Base-by-base conservation (phyloP, 208 protist species). In the Leishmania martiniquensis region DNA sequence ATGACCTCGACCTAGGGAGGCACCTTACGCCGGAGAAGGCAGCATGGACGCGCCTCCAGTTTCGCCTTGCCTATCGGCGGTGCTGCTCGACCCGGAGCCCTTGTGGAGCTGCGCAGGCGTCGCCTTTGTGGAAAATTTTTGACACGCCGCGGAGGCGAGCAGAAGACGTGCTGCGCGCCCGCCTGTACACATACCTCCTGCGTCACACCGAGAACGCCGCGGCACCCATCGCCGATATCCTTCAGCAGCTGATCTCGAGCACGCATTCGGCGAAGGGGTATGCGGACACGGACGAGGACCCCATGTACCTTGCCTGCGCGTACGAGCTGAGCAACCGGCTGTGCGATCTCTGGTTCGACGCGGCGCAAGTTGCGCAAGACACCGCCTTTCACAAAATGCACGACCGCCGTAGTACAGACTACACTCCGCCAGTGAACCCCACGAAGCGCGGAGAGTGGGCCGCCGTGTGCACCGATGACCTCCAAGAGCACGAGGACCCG, bases 1-100 rank as follows among this genome's bases (percentile, higher is more conserved):
- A 92, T 13, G 60, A 95, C 65, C 80, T 95, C 17, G 94, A 95
- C 77, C 80, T 94, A 15, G 91, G 82, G 5, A 82, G 93, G 1
- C 93, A 97, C 68, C 83, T 95, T 17, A 84, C 84, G 12, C 81
- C 80, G 1, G 68, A 80, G 6, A 97, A 95, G 76, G 76, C 78
- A 29, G 66, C 17, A 15, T 96, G 95, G 86, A 81, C 96, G 44
- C 68, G 77, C 45, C 51, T 79, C 69, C 92, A 97, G 87, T 93
- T 95, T 79, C 75, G 83, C 3, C 76, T 72, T 12, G 92, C 88
- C 12, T 75, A 47, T 49, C 51, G 80, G 34, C 59, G 68, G 29
- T 82, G 74, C 22, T 69, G 74, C 2, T 15, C 45, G 15, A 51
- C 66, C 25, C 12, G 57, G 22, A 34, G 52, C 29, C 37, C 77